Base-by-base conservation (phyloP, 129 eudicot species). In the Dittrichia graveolens region DNA sequence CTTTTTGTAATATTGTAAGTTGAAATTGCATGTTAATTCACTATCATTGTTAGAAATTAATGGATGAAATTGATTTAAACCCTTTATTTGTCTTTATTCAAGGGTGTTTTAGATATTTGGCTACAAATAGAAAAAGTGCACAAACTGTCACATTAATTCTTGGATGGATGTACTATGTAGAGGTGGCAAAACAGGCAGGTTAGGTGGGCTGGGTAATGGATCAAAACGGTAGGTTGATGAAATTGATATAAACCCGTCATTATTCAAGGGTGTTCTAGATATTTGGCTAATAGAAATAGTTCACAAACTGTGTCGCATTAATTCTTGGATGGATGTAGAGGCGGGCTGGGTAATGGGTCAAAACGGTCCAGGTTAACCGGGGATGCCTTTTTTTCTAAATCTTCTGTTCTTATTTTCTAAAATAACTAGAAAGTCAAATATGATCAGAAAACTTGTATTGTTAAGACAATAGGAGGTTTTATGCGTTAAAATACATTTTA, bases 101-200 rank as follows among this genome's bases (percentile, higher is more conserved):
- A 10, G 34, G 44, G 35, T 62, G 8, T 42, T 62, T 49, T 74
- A 9, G 61, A 40, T 74, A 73, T 61, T 7, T 18, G 45, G 31
- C 31, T 24, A 72, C 69, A 47, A 11, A 60, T 19, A 48, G 41
- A 39, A 63, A 52, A 13, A 47, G 2, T 31, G 18, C 39, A 16
- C 38, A 62, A 47, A 48, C 39, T n/a, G 40, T 46, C 39, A 18
- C 31, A 18, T 34, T 5, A 45, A 6, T 57, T 61, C 45, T 47
- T 73, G 15, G 24, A 46, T 58, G 39, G 65, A 8, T n/a, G 57
- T 14, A 58, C 40, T 67, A 8, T 72, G 34, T 44, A 59, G 65
- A 70, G 34, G 53, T 55, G 41, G 14, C 53, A 55, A 68, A 47
- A n/a, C 50, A 10, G 11, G 14, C 52, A 3, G 60, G 11, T 7